Conservation (phyloP, 768 basidiomycete species). For the Pleurotus salmoneostramineus region DNA sequence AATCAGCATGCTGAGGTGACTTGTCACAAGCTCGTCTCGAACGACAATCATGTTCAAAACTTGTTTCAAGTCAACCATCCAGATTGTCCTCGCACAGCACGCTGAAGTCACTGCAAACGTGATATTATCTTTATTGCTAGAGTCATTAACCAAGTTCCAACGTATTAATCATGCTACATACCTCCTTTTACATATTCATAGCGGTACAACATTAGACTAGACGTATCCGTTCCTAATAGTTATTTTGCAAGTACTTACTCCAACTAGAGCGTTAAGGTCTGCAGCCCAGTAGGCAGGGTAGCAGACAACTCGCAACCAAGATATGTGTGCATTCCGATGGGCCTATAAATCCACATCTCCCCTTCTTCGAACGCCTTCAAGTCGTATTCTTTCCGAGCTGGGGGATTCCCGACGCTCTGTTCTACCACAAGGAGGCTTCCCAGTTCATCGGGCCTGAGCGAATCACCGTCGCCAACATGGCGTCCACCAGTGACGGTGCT, state of each 20-base stretch:
- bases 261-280: conserved; percentile 5
- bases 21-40: conserved; percentile 29
- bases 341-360: conserved; percentile 57
- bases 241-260: neutral
- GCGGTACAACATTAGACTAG: neutral
- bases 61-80: conserved; percentile 41
- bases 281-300: conserved; percentile 7
- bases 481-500: conserved; percentile 20
- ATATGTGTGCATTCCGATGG: conserved; percentile 36
- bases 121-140: neutral
- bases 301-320: conserved; percentile 18
- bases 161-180: neutral
- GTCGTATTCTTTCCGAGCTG: conserved; percentile 37
- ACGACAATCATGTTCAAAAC: conserved; percentile 41
- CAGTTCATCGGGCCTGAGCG: conserved; percentile 34
- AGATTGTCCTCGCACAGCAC: conserved; percentile 34
- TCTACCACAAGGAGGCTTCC: conserved; percentile 48
- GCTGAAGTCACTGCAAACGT: conserved; percentile 18
- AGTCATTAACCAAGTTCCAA: too few species aligned
- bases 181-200: too few species aligned
- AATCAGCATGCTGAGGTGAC: neutral
- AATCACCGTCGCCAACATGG: conserved; percentile 26
- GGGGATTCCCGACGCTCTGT: conserved; percentile 41
- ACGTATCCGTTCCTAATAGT: neutral
- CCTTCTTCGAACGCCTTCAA: conserved; percentile 40